Evolutionary conservation across 495 filamentous ascomycete species (phyloP), one percentile per base, ranked within the genome.

Genomic region (Penicillium simplicissimum): DNA sequence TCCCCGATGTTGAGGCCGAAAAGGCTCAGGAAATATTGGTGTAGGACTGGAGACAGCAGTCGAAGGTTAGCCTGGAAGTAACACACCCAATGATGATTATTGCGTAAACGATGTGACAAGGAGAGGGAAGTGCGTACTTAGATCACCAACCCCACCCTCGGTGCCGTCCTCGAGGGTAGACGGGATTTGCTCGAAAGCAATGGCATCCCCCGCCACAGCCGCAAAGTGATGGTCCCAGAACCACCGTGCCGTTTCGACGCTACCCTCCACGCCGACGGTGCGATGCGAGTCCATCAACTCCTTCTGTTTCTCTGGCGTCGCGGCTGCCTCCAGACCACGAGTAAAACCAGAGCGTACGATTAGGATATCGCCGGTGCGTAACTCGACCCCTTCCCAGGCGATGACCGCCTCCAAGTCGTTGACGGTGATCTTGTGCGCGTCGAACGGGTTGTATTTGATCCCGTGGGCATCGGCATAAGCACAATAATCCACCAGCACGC

Each of bases 121-220:
- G 2, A 10, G 10, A 6, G 3, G 48, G 2, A 7, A 15, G 13
- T 40, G 34, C 48, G 34, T 8, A 51, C 48, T 23, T 10, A 55
- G 10, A 4, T 55, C 52, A 40, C 15, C n/a, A 14, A 55, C 40
- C 8, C n/a, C 9, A 25, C 52, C 52, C 35, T 55, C 52, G 13
- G 52, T 37, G 3, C 36, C 36, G 8, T 55, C 52, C 19, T 37
- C 34, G 7, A 5, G 34, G 4, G 34, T 55, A 11, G 52, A 35
- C 31, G 37, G 54, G 23, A 28, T 42, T 5, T 45, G 38, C 49
- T 64, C 62, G 28, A 64, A 61, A 53, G 66, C 60, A 31, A 62
- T 53, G 10, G 62, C 66, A 57, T 69, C 67, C 31, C 45, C 43
- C 35, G 23, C 70, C 31, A 52, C 57, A 25, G 51, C 65, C 25